Base-by-base conservation (phyloP, 2,329 filamentous ascomycete genomes). In the Fusarium sacchari region DNA sequence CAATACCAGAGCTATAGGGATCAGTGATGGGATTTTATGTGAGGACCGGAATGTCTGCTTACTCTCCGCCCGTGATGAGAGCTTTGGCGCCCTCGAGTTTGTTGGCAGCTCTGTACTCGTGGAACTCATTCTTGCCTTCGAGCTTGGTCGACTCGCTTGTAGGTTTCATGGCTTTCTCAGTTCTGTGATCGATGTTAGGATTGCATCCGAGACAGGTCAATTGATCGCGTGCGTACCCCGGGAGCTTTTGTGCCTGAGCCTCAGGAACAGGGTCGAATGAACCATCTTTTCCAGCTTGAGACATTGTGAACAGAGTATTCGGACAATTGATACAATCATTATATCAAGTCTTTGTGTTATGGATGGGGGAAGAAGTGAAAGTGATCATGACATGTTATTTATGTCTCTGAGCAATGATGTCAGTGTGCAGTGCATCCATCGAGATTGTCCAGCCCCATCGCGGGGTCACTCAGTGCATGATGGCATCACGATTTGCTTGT, bases 51-150 rank as follows among this genome's bases (percentile, higher is more conserved):
- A 14, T 34, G 1, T 7, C 15, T 1, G 80, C 86, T 71, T 79
- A 88, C 86, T 89, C 88, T 74, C 88, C 88, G 6, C 87, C 88
- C 0, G 87, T 89, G 66, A 90, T 87, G 13, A 89, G 75, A 5
- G 84, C 86, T 46, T 88, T 88, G 75, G 83, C 84, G 13, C 83
- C 84, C 39, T 83, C 83, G 50, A 90, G 78, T 69, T 88, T 89
- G 22, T 82, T 83, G 3, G 85, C 85, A 1, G 86, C 86, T 10
- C 73, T 65, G 26, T 84, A 84, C 46, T 86, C 84, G 7, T 81
- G 69, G 30, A 83, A 79, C 14, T 77, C 68, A 30, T 76, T 73
- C 53, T 82, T 82, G 28, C 83, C 84, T 59, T 85, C 82, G 4
- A 85, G 79, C 42, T 80, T 82, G 4, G 83, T 85, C 0, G 81